phyloP scores from a whole-genome alignment of 2,329 filamentous ascomycete genomes.

The Fusarium sp. region DNA sequence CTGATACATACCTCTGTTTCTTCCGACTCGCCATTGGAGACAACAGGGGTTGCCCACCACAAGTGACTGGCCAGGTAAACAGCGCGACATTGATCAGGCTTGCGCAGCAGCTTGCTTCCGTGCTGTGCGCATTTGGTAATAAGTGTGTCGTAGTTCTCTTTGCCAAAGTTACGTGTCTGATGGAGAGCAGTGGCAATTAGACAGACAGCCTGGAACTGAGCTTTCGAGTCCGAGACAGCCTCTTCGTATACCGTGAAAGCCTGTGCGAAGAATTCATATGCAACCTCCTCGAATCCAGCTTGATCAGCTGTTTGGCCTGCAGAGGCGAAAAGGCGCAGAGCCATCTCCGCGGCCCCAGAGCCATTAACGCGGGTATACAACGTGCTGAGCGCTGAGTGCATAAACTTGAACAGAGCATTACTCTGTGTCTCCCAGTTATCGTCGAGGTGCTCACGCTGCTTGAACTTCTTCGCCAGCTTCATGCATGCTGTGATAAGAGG shows the following conservation, averaged over 20 bases:
- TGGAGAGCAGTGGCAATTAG: constrained; percentile 92
- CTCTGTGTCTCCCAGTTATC: constrained; percentile 74
- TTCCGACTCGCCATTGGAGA: constrained; percentile 82
- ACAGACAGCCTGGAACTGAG: constrained; percentile 97
- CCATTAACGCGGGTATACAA: constrained; percentile 87
- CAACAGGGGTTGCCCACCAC: constrained; percentile 95
- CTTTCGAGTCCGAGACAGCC: constrained; percentile 92
- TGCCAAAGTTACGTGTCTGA: constrained; percentile 88
- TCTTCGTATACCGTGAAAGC: constrained; percentile 99
- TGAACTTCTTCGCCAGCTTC: constrained; percentile 89
- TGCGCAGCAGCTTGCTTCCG: constrained; percentile 95
- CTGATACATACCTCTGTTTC: constrained; percentile 75
- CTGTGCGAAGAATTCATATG: constrained; percentile 98
- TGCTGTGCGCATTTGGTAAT: constrained; percentile 98
- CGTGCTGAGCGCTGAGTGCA: constrained; percentile 88
- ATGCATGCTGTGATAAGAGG: constrained; percentile 90
- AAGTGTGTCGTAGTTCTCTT: constrained; percentile 98
- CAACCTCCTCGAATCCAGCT: constrained; percentile 92
- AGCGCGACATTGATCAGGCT: constrained; percentile 96
- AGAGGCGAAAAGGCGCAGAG: constrained; percentile 88
- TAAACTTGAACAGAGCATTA: constrained; percentile 92
- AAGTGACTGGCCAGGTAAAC: constrained; percentile 97
- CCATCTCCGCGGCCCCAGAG: constrained; percentile 84
- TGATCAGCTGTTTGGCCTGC: constrained; percentile 95
- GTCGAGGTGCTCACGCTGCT: constrained; percentile 86